Evolutionary conservation across 805 yeast species (phyloP).

Genomic region (Yarrowia bubula): DNA sequence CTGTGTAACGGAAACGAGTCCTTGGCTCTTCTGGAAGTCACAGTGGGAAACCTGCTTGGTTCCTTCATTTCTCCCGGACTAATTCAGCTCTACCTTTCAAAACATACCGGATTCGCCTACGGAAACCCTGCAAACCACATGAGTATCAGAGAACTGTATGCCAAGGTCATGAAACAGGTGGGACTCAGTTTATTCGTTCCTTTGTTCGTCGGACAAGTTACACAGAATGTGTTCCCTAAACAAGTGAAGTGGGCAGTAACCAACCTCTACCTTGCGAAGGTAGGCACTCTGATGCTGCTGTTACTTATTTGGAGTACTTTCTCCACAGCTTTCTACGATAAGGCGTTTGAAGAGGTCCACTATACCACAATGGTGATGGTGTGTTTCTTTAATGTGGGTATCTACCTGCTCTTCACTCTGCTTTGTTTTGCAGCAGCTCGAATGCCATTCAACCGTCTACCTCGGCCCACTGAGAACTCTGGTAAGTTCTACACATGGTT

Average conservation of each 20-base stretch:
- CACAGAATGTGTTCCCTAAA: constrained; percentile 67
- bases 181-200: constrained; percentile 85
- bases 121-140: constrained; percentile 70
- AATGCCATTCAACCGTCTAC: constrained; percentile 12
- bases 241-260: constrained; percentile 60
- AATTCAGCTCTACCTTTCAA: constrained; percentile 62
- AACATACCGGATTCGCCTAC: constrained; percentile 58
- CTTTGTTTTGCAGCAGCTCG: constrained; percentile 61
- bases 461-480: constrained; percentile 49
- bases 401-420: constrained; percentile 71
- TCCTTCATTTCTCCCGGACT: constrained; percentile 86
- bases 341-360: constrained; percentile 70
- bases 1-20: constrained; percentile 80
- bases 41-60: constrained; percentile 79
- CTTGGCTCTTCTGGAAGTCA: constrained; percentile 77
- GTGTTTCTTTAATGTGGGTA: constrained; percentile 78
- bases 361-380: constrained; percentile 69
- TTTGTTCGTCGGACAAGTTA: constrained; percentile 76
- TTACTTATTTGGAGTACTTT: constrained; percentile 76
- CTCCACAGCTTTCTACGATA: constrained; percentile 81
- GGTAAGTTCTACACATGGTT: constrained; percentile 46
- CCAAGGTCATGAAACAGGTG: constrained; percentile 79
- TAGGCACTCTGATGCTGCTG: constrained; percentile 76
- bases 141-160: constrained; percentile 58
- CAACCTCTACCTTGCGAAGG: constrained; percentile 61